These are phyloP conservation scores for Colletotrichum sp. DNA, from an alignment of 2,329 filamentous ascomycete species.

Conservation along the genomic window DNA sequence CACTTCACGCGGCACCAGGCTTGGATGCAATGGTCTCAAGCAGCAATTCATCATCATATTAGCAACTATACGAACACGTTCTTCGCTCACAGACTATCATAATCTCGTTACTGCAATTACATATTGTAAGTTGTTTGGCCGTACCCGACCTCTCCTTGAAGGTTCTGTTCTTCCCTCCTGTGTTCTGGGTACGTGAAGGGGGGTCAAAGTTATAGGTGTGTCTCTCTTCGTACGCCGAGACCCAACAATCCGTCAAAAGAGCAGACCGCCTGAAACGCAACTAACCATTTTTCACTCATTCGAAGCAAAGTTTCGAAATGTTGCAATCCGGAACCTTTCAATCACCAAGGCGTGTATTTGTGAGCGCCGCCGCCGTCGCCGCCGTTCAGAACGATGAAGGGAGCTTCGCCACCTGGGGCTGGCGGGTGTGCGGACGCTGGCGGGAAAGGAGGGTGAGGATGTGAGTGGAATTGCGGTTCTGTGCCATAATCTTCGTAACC, in stretches of 20 bases:
- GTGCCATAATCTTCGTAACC: not conserved
- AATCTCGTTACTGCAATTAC: not conserved
- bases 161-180: constrained; percentile 20
- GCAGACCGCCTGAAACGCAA: not conserved
- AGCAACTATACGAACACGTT: not conserved
- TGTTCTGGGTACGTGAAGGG: not conserved
- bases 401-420: not conserved
- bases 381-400: constrained; percentile 16
- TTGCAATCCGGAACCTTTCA: not conserved
- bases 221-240: not conserved
- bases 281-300: not conserved
- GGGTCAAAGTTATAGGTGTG: not conserved
- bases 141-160: not conserved
- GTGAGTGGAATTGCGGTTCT: not conserved
- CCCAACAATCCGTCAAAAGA: not conserved
- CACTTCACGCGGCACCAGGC: not conserved
- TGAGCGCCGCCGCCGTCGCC: constrained; percentile 13
- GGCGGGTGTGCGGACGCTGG: not conserved
- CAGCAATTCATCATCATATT: not conserved
- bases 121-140: not conserved
- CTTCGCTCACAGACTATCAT: not conserved
- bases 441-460: not conserved
- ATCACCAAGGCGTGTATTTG: constrained; percentile 4
- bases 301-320: not conserved
- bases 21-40: not conserved